phyloP scores from a whole-genome alignment of 2,329 filamentous ascomycete genomes.

The Akanthomyces muscarius region DNA sequence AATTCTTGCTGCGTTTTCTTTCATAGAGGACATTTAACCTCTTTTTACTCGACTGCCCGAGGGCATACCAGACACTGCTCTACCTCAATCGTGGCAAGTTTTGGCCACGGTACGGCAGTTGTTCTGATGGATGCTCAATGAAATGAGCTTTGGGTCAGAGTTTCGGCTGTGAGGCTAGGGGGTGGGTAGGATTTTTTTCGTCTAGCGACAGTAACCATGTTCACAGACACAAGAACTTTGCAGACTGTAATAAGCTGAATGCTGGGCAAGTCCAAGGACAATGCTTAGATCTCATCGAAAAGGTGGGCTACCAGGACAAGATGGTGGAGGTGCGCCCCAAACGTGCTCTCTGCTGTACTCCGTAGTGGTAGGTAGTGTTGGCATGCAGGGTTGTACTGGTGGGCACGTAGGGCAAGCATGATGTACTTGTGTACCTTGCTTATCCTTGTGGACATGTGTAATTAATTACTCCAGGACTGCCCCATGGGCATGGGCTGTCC shows the following conservation, averaged over 20 bases:
- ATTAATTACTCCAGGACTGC: slow-evolving; percentile 8
- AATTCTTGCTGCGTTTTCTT: background rate
- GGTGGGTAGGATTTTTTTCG: background rate
- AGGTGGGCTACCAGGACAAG: background rate
- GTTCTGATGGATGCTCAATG: background rate
- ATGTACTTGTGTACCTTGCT: slow-evolving; percentile 7
- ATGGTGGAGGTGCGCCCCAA: slow-evolving; percentile 12
- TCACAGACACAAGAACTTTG: background rate
- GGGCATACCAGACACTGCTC: background rate
- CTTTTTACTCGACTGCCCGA: background rate
- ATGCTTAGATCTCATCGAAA: slow-evolving; percentile 16
- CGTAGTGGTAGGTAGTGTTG: no score
- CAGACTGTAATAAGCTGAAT: background rate
- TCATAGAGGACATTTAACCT: background rate
- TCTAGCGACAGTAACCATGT: background rate
- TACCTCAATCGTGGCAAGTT: background rate
- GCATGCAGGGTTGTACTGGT: background rate
- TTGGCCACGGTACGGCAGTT: slow-evolving; percentile 6
- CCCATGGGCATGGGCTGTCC: slow-evolving; percentile 12
- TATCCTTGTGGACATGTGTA: background rate
- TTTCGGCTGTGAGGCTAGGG: slow-evolving; percentile 4
- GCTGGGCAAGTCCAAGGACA: slow-evolving; percentile 1
- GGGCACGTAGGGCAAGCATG: background rate
- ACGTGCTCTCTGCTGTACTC: background rate
- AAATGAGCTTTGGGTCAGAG: slow-evolving; percentile 3